A percentile compares a stretch with the other conserved stretches of the same genome.
Conservation (phyloP, 2,329 filamentous ascomycete genomes). For the Ophiocordyceps camponoti-floridani region DNA sequence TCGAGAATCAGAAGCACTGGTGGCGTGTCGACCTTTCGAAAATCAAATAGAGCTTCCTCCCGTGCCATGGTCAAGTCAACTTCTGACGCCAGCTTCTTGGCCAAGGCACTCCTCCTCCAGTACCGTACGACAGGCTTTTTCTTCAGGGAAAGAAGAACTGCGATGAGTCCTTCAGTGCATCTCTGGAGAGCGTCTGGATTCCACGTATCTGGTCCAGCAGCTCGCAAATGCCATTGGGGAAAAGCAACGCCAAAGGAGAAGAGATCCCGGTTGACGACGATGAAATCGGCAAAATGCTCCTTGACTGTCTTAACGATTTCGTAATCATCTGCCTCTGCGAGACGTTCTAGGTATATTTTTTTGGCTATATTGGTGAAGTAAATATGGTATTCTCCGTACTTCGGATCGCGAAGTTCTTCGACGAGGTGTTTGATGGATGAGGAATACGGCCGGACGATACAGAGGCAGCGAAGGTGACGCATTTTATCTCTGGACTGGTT, state of each 20-base stretch:
- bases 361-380: constrained; percentile 97
- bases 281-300: constrained; percentile 91
- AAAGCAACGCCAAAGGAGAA: constrained; percentile 62
- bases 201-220: constrained; percentile 68
- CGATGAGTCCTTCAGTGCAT: constrained; percentile 72
- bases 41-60: constrained; percentile 93
- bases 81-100: constrained; percentile 87
- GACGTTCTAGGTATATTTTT: constrained; percentile 82
- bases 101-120: constrained; percentile 73
- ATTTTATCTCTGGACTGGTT: constrained; percentile 87
- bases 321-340: constrained; percentile 93
- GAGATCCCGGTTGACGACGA: constrained; percentile 86
- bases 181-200: constrained; percentile 75
- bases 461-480: constrained; percentile 87
- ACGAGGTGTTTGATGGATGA: constrained; percentile 88
- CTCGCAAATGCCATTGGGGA: constrained; percentile 66
- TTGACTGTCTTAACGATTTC: constrained; percentile 90
- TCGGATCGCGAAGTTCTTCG: constrained; percentile 87
- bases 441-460: constrained; percentile 79
- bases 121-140: constrained; percentile 94
- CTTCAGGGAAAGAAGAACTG: constrained; percentile 72
- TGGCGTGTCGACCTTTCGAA: constrained; percentile 83
- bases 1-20: constrained; percentile 85
- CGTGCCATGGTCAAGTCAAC: constrained; percentile 86
- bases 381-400: constrained; percentile 92